Evolutionary conservation across 805 yeast species (phyloP).

Genomic region (Nakazawaea ambrosiae): DNA sequence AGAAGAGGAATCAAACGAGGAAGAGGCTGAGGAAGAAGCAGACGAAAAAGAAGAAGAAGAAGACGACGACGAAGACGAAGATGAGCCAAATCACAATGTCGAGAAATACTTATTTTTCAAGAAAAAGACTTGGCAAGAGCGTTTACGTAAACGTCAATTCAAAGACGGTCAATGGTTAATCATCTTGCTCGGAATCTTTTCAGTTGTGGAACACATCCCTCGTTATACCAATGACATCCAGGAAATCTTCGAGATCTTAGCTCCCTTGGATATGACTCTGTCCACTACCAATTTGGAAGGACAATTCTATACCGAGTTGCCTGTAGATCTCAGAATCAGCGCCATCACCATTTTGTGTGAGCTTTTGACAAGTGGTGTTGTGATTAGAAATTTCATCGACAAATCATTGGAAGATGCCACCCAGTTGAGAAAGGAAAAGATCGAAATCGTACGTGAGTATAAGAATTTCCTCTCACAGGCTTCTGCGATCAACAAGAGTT

Average conservation of each 20-base stretch:
- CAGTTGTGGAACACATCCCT: conserved; percentile 49
- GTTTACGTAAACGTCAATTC: conserved; percentile 67
- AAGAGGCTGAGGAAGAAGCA: conserved; percentile 16
- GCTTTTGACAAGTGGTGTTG: conserved; percentile 48
- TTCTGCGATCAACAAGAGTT: conserved; percentile 34
- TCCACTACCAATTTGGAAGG: conserved; percentile 41
- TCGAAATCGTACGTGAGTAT: conserved; percentile 58
- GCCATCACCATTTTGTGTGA: conserved; percentile 58
- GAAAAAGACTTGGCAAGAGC: conserved; percentile 68
- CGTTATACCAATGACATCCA: conserved; percentile 43
- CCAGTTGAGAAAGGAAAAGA: conserved; percentile 53
- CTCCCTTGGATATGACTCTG: conserved; percentile 48
- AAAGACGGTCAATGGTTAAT: conserved; percentile 84
- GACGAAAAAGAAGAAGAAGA: conserved; percentile 17
- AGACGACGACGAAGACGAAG: conserved; percentile 19
- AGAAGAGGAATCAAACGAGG: conserved; percentile 15
- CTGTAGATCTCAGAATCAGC: conserved; percentile 46
- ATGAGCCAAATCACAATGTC: conserved; percentile 35
- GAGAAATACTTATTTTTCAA: conserved; percentile 45
- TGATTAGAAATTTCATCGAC: conserved; percentile 61
- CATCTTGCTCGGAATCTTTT: conserved; percentile 65
- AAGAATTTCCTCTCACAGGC: conserved; percentile 47
- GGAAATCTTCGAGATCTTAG: conserved; percentile 43
- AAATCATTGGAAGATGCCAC: conserved; percentile 59
- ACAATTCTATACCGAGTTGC: conserved; percentile 44